phyloP scores from a whole-genome alignment of 164 flowering plant genomes.

The Nymphaea colorata region DNA sequence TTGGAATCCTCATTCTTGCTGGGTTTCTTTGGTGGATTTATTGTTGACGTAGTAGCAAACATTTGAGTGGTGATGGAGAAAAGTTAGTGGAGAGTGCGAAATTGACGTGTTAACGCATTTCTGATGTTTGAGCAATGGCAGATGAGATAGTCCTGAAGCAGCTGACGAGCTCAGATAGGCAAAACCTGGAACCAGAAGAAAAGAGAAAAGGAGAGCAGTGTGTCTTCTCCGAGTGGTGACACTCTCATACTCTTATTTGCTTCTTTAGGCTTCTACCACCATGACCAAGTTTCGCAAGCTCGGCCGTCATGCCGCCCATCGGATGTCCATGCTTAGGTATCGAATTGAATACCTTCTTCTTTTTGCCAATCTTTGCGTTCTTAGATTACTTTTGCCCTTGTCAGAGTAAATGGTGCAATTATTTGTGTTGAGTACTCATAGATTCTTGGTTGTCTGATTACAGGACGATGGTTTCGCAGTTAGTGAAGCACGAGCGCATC shows the following conservation, averaged over 20 bases:
- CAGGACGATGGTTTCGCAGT: constrained; percentile 94
- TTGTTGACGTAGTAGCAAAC: too few relatives aligned
- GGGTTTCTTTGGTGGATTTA: too few relatives aligned
- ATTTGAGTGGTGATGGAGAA: too few relatives aligned
- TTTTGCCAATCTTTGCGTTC: neutral
- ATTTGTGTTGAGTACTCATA: neutral
- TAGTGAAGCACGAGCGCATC: constrained; percentile 90
- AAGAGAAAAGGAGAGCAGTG: too few relatives aligned
- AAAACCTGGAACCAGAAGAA: too few relatives aligned
- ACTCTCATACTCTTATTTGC: neutral
- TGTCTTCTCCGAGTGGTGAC: too few relatives aligned
- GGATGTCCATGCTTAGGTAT: constrained; percentile 82
- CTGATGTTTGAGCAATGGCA: too few relatives aligned
- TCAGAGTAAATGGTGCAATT: neutral
- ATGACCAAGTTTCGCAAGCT: constrained; percentile 76
- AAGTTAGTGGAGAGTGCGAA: too few relatives aligned
- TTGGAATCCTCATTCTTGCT: too few relatives aligned
- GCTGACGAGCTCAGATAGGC: too few relatives aligned
- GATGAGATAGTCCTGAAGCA: too few relatives aligned
- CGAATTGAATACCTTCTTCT: neutral
- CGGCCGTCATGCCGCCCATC: constrained; percentile 53
- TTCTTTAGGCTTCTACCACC: neutral
- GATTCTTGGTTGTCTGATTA: neutral
- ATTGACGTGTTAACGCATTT: too few relatives aligned
- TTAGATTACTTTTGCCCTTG: neutral